phyloP scores from a whole-genome alignment of 2,329 filamentous ascomycete genomes.

The Neocatenulostroma microsporum region DNA sequence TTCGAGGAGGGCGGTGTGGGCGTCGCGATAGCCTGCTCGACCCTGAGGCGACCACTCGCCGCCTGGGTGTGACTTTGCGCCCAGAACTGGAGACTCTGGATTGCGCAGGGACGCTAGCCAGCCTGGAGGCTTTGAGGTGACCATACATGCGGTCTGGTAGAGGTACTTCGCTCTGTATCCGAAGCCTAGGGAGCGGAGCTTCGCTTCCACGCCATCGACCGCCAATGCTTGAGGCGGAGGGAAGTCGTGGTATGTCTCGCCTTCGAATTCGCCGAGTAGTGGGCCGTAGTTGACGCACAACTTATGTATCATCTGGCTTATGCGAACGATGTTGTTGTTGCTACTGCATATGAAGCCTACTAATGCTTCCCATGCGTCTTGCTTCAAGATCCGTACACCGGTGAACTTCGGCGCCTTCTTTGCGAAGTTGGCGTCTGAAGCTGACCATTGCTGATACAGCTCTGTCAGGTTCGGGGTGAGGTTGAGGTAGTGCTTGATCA shows the following conservation, averaged over 20 bases:
- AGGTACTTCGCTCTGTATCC: constrained; percentile 94
- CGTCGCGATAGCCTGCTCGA: constrained; percentile 62
- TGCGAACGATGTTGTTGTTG: constrained; percentile 95
- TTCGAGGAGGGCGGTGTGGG: constrained; percentile 69
- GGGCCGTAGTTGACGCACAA: constrained; percentile 80
- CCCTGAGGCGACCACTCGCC: constrained; percentile 44
- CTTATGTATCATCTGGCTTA: constrained; percentile 94
- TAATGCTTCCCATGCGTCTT: constrained; percentile 93
- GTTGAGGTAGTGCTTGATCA: constrained; percentile 82
- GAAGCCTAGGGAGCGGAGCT: constrained; percentile 77
- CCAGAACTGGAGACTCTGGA: constrained; percentile 59
- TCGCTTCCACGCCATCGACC: constrained; percentile 65
- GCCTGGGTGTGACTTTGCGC: constrained; percentile 31
- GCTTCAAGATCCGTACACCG: constrained; percentile 83
- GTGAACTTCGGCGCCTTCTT: constrained; percentile 79
- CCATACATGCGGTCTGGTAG: constrained; percentile 69
- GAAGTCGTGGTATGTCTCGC: constrained; percentile 71
- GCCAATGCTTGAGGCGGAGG: constrained; percentile 68
- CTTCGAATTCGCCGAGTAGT: constrained; percentile 60
- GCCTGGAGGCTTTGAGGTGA: constrained; percentile 56
- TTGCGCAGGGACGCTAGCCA: constrained; percentile 79
- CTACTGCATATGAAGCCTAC: constrained; percentile 96
- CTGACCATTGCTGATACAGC: constrained; percentile 82
- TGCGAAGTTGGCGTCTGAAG: constrained; percentile 77
- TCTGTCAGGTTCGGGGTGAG: constrained; percentile 65